Evolutionary conservation across 1,284 basidiomycete species (phyloP), one percentile per base, ranked within the genome.

Genomic region (Meripilus lineatus): DNA sequence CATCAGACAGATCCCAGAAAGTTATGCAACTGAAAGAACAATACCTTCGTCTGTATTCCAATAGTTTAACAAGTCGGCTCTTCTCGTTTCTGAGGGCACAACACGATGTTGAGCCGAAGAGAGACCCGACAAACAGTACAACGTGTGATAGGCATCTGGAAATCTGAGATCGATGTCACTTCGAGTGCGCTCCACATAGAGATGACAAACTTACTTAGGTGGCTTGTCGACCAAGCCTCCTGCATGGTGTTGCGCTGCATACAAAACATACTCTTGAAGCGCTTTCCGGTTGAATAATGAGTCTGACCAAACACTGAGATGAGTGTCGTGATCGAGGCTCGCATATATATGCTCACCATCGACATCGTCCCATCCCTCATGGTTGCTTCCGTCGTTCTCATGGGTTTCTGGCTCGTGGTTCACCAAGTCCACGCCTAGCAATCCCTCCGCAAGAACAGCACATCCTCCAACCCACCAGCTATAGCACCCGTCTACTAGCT

Each of bases 401-500:
- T 55, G 50, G 10, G 65, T 58, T n/a, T 42, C 38, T 52, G 5
- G 38, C 35, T 4, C 40, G 21, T 25, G 42, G 38, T 15, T 39
- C 40, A 11, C 41, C 23, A 30, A 10, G 28, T 30, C 41, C 49
- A 39, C 42, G 25, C 36, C 65, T 56, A 41, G 65, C 1, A 87
- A 64, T 10, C 87, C 81, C 43, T 89, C 86, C 0, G 96, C 67
- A 8, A 97, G 68, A 0, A 80, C 75, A 59, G 96, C 89, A n/a
- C 87, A 77, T 0, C 94, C 94, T 2, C 90, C 95, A 22, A 94
- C 90, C 89, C 93, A 99, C 96, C 96, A 99, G 24, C 89, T 85
- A 64, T 99, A 99, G 66, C 96, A 99, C 2, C 95, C 96, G 58
- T 99, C 96, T 0, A 99, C 95, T 11, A 99, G 78, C 66, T 99